phyloP scores from a whole-genome alignment of 441 rosid species.

The Erysimum cheiri region DNA sequence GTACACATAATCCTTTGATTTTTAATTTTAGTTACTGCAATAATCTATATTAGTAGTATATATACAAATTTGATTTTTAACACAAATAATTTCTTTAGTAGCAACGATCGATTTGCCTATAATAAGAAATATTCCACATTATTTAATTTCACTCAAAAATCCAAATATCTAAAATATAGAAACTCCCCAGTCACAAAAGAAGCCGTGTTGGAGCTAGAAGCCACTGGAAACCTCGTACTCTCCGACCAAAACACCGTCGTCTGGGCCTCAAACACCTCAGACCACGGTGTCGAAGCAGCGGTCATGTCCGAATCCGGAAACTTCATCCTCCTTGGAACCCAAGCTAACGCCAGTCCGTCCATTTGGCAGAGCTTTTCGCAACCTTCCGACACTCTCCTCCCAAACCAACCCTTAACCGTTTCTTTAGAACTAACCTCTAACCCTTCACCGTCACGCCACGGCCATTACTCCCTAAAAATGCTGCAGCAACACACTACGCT shows the following conservation, averaged over 20 bases:
- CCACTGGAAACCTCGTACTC: slow-evolving; percentile 78
- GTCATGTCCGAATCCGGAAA: slow-evolving; percentile 83
- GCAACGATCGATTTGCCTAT: neutral
- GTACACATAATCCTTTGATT: slow-evolving; percentile 40
- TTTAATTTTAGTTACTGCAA: slow-evolving; percentile 1
- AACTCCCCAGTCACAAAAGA: slow-evolving; percentile 71
- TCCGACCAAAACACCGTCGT: slow-evolving; percentile 51
- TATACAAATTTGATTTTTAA: neutral
- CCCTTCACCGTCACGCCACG: slow-evolving; percentile 51
- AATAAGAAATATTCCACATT: slow-evolving; percentile 8
- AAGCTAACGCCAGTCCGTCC: slow-evolving; percentile 43
- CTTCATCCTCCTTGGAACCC: slow-evolving; percentile 56
- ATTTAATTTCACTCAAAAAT: slow-evolving; percentile 40
- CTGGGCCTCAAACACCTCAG: slow-evolving; percentile 86
- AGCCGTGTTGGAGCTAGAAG: slow-evolving; percentile 74
- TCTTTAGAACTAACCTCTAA: slow-evolving; percentile 72
- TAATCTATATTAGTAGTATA: neutral
- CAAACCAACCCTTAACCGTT: slow-evolving; percentile 80
- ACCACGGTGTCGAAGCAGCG: slow-evolving; percentile 53
- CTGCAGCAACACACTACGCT: slow-evolving; percentile 83
- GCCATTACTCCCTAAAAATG: slow-evolving; percentile 84
- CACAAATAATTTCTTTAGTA: neutral
- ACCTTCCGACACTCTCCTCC: slow-evolving; percentile 87
- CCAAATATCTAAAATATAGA: slow-evolving; percentile 67
- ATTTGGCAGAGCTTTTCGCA: slow-evolving; percentile 83